A percentile compares a stretch with the other conserved stretches of the same genome.
Evolutionary conservation across 2,329 filamentous ascomycete genomes (phyloP).

Genomic region (Neoscytalidium dimidiatum): DNA sequence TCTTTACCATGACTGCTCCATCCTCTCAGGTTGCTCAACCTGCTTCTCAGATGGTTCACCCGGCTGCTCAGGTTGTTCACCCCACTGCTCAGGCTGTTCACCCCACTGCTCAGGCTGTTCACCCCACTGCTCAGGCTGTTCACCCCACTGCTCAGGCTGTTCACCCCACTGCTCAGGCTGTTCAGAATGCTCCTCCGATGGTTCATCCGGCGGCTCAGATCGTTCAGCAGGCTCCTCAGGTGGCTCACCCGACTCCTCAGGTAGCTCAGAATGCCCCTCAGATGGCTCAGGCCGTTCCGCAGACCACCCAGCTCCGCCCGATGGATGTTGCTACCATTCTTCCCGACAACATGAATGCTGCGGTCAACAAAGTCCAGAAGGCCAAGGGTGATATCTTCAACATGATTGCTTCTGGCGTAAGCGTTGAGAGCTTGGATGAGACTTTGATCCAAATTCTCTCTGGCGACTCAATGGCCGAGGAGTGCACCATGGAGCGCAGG

Average conservation of each 20-base stretch:
- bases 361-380: too few relatives aligned
- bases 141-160: not conserved
- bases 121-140: not conserved
- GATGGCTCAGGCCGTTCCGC: not conserved
- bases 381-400: not conserved
- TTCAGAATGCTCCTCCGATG: not conserved
- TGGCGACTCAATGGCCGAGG: too few relatives aligned
- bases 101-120: too few relatives aligned
- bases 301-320: not conserved
- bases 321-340: too few relatives aligned
- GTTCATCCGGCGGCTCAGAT: not conserved
- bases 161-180: not conserved
- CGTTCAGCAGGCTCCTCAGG: not conserved
- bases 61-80: not conserved
- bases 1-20: not conserved
- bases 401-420: not conserved
- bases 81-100: too few relatives aligned
- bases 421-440: not conserved
- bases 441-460: too few relatives aligned
- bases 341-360: too few relatives aligned
- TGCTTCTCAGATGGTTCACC: not conserved
- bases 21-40: not conserved
- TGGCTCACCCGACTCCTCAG: not conserved
- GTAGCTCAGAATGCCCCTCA: not conserved
- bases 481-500: not conserved